These are phyloP conservation scores for Apiotrichum porosum DNA, from an alignment of 1,284 basidiomycete genomes.

Conservation along the genomic window DNA sequence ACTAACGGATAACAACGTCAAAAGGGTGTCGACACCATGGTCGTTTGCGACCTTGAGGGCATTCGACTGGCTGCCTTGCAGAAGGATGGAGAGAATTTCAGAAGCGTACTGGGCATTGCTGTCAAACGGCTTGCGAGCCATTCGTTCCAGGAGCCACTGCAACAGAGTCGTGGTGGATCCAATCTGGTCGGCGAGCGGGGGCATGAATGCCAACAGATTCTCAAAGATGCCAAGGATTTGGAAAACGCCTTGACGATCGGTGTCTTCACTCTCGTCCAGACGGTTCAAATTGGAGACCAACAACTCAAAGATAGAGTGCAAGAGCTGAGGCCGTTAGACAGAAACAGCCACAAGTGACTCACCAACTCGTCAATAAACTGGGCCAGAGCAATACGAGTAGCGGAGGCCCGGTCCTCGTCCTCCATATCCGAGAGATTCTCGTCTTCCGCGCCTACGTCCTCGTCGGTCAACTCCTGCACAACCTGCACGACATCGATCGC, in stretches of 20 bases:
- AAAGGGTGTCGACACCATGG: conserved; percentile 71
- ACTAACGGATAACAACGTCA: conserved; percentile 77
- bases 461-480: conserved; percentile 86
- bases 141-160: conserved; percentile 73
- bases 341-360: no score
- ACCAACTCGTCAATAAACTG: conserved; percentile 69
- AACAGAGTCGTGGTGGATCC: conserved; percentile 69
- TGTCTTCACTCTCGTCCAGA: conserved; percentile 69
- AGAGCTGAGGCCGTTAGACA: conserved; percentile 63
- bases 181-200: conserved; percentile 64
- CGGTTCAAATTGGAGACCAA: conserved; percentile 82
- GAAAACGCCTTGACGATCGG: conserved; percentile 83
- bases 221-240: conserved; percentile 91
- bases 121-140: conserved; percentile 66
- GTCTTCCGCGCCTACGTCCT: conserved; percentile 81
- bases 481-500: conserved; percentile 86
- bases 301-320: conserved; percentile 77
- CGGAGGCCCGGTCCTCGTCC: conserved; percentile 54
- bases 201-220: conserved; percentile 81
- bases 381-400: conserved; percentile 55
- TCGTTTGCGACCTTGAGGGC: conserved; percentile 60
- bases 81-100: conserved; percentile 80
- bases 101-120: conserved; percentile 83
- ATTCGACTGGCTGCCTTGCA: conserved; percentile 68
- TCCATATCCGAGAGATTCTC: conserved; percentile 53